Base-by-base conservation (phyloP, 768 basidiomycete species). In the Stropharia rugosoannulata region DNA sequence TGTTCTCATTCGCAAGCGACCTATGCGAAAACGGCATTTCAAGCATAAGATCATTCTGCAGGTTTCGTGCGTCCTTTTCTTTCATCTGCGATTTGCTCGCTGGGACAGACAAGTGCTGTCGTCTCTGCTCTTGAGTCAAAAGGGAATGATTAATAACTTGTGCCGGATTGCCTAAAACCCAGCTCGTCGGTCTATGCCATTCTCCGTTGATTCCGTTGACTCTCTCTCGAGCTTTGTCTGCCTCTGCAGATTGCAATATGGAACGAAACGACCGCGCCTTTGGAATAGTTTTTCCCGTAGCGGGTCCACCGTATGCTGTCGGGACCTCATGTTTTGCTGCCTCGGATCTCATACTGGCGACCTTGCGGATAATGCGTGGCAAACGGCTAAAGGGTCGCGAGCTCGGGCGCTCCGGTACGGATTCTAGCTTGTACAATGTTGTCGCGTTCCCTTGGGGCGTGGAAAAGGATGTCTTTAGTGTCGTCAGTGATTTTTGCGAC, bases 321-420 rank as follows among this genome's bases (percentile, higher is more conserved):
- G 49, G 16, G n/a, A 25, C 27, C 15, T 60, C 53, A 36, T 40
- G 32, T 48, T 58, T 62, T 54, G 60, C 61, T 5, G 59, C 51
- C 12, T 66, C 67, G 16, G 63, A 62, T 60, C 66, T 67, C 71
- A 73, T 71, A 52, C 72, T 74, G 3, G 69, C 70, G n/a, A 72
- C 70, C 50, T 74, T 74, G 25, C 73, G 66, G 49, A 74, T 71
- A 32, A 70, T 68, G 36, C 62, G 68, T n/a, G 70, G 70, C 44
- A 67, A 64, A 25, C 66, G 57, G 25, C 49, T 50, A 2, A 55
- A 42, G 6, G 50, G 39, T 40, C 36, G 47, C 22, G 48, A 35
- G n/a, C 42, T 51, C 27, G 46, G 60, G 36, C 32, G 51, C 38
- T 57, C 62, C 2, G 25, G 25, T 10, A 19, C 7, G 18, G 40